Base-by-base conservation (phyloP, 208 protist genomes). In the Giardia duodenalis region DNA sequence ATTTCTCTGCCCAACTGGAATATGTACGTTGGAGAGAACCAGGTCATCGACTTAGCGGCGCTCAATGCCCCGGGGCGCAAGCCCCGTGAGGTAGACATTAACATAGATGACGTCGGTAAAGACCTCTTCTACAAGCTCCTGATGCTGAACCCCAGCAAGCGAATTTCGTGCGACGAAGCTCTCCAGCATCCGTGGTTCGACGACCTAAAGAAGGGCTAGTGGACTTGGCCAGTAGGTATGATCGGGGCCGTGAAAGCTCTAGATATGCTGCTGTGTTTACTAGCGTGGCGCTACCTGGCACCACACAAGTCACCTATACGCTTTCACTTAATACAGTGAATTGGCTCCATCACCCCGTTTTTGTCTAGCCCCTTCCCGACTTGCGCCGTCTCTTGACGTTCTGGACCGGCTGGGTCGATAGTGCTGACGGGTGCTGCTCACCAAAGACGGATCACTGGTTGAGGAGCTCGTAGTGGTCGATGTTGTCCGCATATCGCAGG, bases 181-280 rank as follows among this genome's bases (percentile, higher is more conserved):
- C 44, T 89, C 22, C 19, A 89, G 22, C 86, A 89, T 45, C 86
- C 86, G 86, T 89, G 42, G 19, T 89, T 89, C 86, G 57, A 10
- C 57, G 57, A 76, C 57, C 10, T 39, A 30, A 30, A 76, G 57
- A 10, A 10, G 10, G 57, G 30, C 19, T 10, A 10, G 57, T 76
- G 57, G 57, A 10, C 10, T 10, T 76, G 57, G 30, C 19, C 30
- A 76, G 57, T 39, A 30, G 57, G 57, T 76, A 76, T 10, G 30
- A 39, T 10, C 57, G 57, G 30, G 19, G 57, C 10, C 10, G 57
- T 39, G 57, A 30, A 76, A 76, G 30, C 19, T n/a, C n/a, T n/a
- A n/a, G n/a, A n/a, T n/a, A n/a, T n/a, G n/a, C n/a, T n/a, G n/a
- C n/a, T n/a, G n/a, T n/a, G n/a, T n/a, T n/a, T n/a, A n/a, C n/a